Conservation (phyloP, 2,329 filamentous ascomycete genomes). For the Pseudogymnoascus sp. region DNA sequence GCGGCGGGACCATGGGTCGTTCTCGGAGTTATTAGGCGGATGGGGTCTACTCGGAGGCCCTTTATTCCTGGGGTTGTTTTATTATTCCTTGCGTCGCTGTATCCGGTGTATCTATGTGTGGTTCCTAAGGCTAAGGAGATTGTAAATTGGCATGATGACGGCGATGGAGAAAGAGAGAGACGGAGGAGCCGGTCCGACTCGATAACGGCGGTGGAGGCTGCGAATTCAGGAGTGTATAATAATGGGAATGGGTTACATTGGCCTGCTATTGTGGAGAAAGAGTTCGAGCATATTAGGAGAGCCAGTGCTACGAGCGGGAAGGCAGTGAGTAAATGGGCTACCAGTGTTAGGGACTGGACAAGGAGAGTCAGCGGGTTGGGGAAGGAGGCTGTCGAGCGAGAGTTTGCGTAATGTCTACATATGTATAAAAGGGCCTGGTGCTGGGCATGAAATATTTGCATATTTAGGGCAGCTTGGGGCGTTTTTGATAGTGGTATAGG, state of each 20-base stretch:
- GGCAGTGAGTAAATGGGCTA: neutral
- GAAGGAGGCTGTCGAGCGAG: neutral
- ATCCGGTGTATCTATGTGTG: slow-evolving; percentile 23
- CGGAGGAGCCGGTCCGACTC: neutral
- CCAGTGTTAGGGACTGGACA: neutral
- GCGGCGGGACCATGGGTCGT: slow-evolving; percentile 24
- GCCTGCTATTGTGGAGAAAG: neutral
- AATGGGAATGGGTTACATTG: neutral
- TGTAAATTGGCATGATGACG: slow-evolving; percentile 17
- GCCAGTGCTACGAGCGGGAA: neutral
- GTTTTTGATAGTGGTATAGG: neutral
- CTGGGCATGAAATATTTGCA: neutral
- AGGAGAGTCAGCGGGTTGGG: neutral
- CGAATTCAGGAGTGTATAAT: neutral
- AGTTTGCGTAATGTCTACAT: neutral
- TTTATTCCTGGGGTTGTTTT: slow-evolving; percentile 18
- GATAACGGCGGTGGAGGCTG: neutral
- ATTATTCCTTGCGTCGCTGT: slow-evolving; percentile 19
- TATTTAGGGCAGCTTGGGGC: neutral
- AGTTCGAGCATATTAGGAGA: neutral
- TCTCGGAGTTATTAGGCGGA: slow-evolving; percentile 15
- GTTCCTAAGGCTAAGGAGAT: slow-evolving; percentile 17
- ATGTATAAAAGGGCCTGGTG: neutral
- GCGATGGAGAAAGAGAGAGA: neutral
- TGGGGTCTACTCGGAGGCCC: neutral